Evolutionary conservation across 352 stramenopile genomes (phyloP), one percentile per base, ranked within the genome.

Genomic region (Globisporangium lucens): DNA sequence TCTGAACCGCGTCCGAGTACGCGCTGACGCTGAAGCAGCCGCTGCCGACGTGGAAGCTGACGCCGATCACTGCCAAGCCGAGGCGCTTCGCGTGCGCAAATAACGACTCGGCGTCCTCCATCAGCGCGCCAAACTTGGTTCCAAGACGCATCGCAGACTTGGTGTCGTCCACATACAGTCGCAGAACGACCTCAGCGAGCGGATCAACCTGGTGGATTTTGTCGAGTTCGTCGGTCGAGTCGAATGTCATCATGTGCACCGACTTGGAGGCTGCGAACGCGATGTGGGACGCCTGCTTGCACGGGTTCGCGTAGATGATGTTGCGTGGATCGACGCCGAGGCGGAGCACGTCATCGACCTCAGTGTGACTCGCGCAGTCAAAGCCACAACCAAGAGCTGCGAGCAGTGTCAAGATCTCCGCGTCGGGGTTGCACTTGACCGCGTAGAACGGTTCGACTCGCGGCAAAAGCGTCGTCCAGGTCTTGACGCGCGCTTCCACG

Each of bases 221-320:
- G 66, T 77, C 80, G 13, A 98, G 79, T 74, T 99, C 96, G 58
- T 97, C 91, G 24, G 74, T 69, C 69, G 85, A 96, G 85, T 99
- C 96, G 73, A 98, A 98, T 12, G 93, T 98, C 78, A 98, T 97
- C 67, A 84, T 84, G 55, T 92, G 70, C 6, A 98, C 89, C 24
- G 80, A 80, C 7, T 90, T 63, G 30, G 84, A 75, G 0, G 89
- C 75, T 0, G 95, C 92, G 69, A 90, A 95, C 49, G 82, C 75
- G 22, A 99, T 85, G 78, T 98, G 94, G 29, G 85, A 90, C 24
- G 82, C 78, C 71, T 95, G 84, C 79, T 99, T 98, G 82, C 90
- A 98, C 51, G 95, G 96, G 80, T 99, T 98, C 64, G 95, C 95
- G 77, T 97, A 99, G 66, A 98, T 97, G 70, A 98, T 96, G 57